Base-by-base conservation (phyloP, 2,329 filamentous ascomycete species). In the Purpureocillium lavendulum region DNA sequence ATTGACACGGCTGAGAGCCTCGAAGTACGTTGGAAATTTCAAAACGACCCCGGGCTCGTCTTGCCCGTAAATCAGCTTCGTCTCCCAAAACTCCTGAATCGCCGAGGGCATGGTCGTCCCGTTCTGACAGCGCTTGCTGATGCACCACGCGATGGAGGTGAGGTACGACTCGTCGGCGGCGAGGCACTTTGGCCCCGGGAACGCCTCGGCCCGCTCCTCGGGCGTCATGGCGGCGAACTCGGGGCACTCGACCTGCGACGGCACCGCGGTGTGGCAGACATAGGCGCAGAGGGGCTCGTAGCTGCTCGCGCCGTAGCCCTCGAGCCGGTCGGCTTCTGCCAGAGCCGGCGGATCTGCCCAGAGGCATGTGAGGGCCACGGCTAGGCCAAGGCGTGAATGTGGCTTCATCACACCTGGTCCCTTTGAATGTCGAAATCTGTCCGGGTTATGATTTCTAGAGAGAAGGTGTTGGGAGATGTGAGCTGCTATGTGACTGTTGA, bases 171-270 rank as follows among this genome's bases (percentile, higher is more conserved):
- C 10, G n/a, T 36, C 35, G 8, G 21, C 35, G 5, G 35, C 35
- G 8, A 36, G n/a, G 35, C 35, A 36, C 29, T 18, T 7, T 6
- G 26, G n/a, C 7, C 24, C 26, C 12, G 35, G 35, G 5, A n/a
- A n/a, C n/a, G n/a, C n/a, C n/a, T n/a, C n/a, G n/a, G n/a, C n/a
- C n/a, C n/a, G n/a, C n/a, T 36, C 35, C 4, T 29, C 35, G 2
- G 24, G 21, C 6, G 35, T 36, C 35, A 36, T 36, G 35, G 28
- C 17, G 35, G 35, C 26, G n/a, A 29, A 36, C 17, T 36, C 35
- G 4, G 35, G 35, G 7, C 35, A 36, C 12, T 36, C 12, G 11
- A 30, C 7, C 12, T 14, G 13, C 3, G 13, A 13, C 8, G 35
- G 35, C 14, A 36, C 24, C 8, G 35, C 24, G 5, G 26, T 7